Conservation (phyloP, 176 grass and related monocot genomes). For the Urochloa ruziziensis region DNA sequence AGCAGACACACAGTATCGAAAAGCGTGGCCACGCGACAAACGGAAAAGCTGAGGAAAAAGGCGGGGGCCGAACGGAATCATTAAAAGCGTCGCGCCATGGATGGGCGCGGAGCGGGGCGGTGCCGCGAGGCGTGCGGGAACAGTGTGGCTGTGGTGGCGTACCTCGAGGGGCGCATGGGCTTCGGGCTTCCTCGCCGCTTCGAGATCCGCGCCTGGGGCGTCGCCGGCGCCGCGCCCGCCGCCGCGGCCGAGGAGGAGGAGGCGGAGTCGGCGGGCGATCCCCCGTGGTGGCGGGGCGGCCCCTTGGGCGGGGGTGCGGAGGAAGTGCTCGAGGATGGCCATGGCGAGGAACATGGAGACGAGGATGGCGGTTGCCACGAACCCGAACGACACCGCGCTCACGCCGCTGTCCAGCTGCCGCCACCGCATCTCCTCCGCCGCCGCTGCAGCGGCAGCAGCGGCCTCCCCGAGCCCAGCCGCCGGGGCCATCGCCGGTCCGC, state of each 20-base stretch:
- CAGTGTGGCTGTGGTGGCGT: conserved; percentile 20
- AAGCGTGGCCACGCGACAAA: conserved; percentile 42
- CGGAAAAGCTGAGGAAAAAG: conserved; percentile 49
- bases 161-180: conserved; percentile 47
- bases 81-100: conserved; percentile 31
- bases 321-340: conserved; percentile 92
- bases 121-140: conserved; percentile 31
- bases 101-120: neutral
- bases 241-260: neutral
- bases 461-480: conserved; percentile 14
- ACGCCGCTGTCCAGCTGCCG: conserved; percentile 66
- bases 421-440: conserved; percentile 70
- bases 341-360: conserved; percentile 98
- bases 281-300: conserved; percentile 1
- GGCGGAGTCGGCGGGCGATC: conserved; percentile 29
- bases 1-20: conserved; percentile 1
- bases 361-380: conserved; percentile 96
- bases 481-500: conserved; percentile 46
- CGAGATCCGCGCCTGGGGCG: conserved; percentile 41
- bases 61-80: conserved; percentile 34
- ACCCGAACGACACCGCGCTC: conserved; percentile 93
- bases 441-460: neutral
- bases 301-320: conserved; percentile 35
- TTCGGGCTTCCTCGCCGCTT: conserved; percentile 51
- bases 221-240: neutral